Conservation (phyloP, 176 grass and related monocot genomes). For the Urochloa ruziziensis region DNA sequence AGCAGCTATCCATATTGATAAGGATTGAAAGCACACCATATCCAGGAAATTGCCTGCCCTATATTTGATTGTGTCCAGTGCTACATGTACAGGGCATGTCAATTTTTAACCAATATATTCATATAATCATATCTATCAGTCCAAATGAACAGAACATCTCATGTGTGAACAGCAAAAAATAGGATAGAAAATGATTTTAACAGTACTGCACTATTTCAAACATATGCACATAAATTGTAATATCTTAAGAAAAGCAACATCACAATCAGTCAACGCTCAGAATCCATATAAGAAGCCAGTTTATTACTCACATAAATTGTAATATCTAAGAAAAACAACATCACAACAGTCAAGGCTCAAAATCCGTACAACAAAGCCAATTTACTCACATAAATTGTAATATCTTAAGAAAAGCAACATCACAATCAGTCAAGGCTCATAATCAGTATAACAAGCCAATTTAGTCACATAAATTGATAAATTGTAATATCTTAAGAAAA, state of each 20-base stretch:
- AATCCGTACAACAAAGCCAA: too few relatives aligned
- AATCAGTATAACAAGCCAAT: slow-evolving; percentile 10
- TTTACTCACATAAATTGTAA: not conserved
- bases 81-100: not conserved
- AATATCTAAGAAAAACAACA: too few relatives aligned
- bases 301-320: too few relatives aligned
- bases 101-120: not conserved
- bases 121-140: not conserved
- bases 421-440: not conserved
- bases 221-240: slow-evolving; percentile 2
- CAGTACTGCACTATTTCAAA: slow-evolving; percentile 14
- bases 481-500: too few relatives aligned
- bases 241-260: slow-evolving; percentile 1
- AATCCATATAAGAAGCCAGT: slow-evolving; percentile 5
- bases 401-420: slow-evolving; percentile 1
- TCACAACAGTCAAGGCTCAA: too few relatives aligned
- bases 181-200: not conserved
- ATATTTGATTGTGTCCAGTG: not conserved
- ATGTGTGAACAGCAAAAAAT: not conserved
- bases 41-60: not conserved
- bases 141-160: not conserved
- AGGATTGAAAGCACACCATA: not conserved
- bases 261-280: not conserved
- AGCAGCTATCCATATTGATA: not conserved
- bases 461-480: too few relatives aligned